Evolutionary conservation across 805 yeast species (phyloP).

Genomic region (Kockiozyma suomiensis): DNA sequence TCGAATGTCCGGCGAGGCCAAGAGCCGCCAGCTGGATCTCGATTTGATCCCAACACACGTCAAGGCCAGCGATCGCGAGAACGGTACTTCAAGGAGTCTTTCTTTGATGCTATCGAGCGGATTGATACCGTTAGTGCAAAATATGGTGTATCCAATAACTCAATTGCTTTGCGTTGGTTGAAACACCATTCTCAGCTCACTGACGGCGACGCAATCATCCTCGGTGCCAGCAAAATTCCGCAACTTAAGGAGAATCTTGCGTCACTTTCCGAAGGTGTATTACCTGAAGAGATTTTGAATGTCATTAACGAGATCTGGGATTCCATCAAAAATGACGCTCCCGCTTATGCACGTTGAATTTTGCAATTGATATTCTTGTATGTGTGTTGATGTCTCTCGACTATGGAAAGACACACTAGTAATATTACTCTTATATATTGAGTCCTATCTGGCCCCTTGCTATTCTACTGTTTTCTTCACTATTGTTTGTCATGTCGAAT

Average conservation of each 20-base stretch:
- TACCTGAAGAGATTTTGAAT: constrained; percentile 34
- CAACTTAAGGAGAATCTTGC: constrained; percentile 23
- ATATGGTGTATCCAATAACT: constrained; percentile 20
- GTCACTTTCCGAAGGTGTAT: constrained; percentile 37
- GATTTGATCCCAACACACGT: constrained; percentile 21
- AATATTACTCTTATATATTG: no score
- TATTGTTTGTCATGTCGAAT: no score
- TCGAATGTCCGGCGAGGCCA: constrained; percentile 27
- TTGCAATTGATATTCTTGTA: neutral
- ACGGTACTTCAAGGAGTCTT: constrained; percentile 29
- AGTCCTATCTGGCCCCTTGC: no score
- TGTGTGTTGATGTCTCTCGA: no score
- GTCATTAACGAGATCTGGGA: constrained; percentile 38
- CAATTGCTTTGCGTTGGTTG: constrained; percentile 30
- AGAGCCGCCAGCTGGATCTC: constrained; percentile 23
- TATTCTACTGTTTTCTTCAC: no score
- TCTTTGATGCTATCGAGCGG: constrained; percentile 29
- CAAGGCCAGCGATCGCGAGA: constrained; percentile 22
- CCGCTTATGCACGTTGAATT: constrained; percentile 7
- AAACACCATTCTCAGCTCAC: constrained; percentile 26
- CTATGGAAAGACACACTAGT: no score
- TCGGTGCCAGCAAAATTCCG: constrained; percentile 25
- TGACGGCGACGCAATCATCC: constrained; percentile 30
- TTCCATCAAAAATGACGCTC: constrained; percentile 34
- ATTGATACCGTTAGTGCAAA: constrained; percentile 11